Conservation (phyloP, 2,329 filamentous ascomycete species). For the Cercospora sojina region DNA sequence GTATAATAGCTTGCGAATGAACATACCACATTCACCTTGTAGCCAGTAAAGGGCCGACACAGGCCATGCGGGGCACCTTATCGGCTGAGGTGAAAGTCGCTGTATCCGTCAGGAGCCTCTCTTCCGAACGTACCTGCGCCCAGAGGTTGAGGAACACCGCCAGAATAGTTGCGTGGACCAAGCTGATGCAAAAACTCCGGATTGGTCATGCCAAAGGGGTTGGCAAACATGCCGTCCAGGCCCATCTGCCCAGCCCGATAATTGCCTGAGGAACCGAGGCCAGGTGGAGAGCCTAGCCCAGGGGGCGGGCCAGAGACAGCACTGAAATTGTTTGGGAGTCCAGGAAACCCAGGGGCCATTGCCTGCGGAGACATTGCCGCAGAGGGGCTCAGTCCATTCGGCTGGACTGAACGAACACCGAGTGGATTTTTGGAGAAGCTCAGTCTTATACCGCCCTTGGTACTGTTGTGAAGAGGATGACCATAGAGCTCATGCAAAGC, state of each 20-base stretch:
- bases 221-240: slow-evolving; percentile 34
- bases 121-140: slow-evolving; percentile 30
- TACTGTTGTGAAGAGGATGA: slow-evolving; percentile 79
- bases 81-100: slow-evolving; percentile 16
- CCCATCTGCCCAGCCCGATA: slow-evolving; percentile 24
- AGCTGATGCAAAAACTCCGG: slow-evolving; percentile 29
- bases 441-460: slow-evolving; percentile 90
- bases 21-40: not conserved
- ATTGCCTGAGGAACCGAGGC: slow-evolving; percentile 21
- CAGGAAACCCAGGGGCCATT: slow-evolving; percentile 57
- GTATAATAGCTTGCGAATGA: not conserved
- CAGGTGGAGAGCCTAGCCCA: slow-evolving; percentile 71
- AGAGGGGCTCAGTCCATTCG: slow-evolving; percentile 53
- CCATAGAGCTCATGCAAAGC: slow-evolving; percentile 88
- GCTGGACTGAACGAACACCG: slow-evolving; percentile 79
- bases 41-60: not conserved
- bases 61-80: not conserved
- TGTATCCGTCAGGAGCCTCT: slow-evolving; percentile 22
- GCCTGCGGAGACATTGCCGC: slow-evolving; percentile 53
- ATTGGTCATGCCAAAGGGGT: slow-evolving; percentile 30
- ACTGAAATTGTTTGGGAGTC: slow-evolving; percentile 64
- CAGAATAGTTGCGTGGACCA: slow-evolving; percentile 28
- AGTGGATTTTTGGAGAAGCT: slow-evolving; percentile 98
- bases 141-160: slow-evolving; percentile 33
- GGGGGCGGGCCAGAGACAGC: slow-evolving; percentile 66